A percentile compares a stretch with the other conserved stretches of the same genome.
Evolutionary conservation across 257 asterid species (phyloP).

Genomic region (Eucommia ulmoides): DNA sequence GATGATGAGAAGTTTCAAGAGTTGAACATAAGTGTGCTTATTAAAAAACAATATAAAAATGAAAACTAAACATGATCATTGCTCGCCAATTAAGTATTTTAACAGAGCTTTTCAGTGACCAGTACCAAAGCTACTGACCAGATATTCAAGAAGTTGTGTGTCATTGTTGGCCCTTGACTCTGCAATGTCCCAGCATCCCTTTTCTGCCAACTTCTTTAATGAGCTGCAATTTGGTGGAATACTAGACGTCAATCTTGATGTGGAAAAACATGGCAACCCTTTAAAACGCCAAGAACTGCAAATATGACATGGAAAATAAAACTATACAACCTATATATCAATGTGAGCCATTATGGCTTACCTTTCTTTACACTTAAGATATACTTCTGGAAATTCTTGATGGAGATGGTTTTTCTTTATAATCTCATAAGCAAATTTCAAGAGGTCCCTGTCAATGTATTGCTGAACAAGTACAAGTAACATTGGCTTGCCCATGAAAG

Average conservation of each 20-base stretch:
- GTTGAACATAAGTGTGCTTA: too few relatives aligned
- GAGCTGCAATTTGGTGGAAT: slow-evolving; percentile 38
- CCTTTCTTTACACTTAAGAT: slow-evolving; percentile 85
- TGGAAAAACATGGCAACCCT: neutral
- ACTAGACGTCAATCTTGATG: slow-evolving; percentile 3
- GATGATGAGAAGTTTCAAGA: too few relatives aligned
- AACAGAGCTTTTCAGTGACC: too few relatives aligned
- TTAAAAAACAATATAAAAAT: too few relatives aligned
- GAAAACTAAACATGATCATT: too few relatives aligned
- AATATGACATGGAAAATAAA: slow-evolving; percentile 7
- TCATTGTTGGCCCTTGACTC: slow-evolving; percentile 68
- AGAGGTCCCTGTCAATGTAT: slow-evolving; percentile 39
- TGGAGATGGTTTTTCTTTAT: slow-evolving; percentile 57
- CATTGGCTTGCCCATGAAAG: slow-evolving; percentile 65
- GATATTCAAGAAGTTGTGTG: slow-evolving; percentile 59
- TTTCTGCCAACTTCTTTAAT: slow-evolving; percentile 86
- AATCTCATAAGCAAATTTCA: slow-evolving; percentile 40
- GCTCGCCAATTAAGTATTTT: too few relatives aligned
- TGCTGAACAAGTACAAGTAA: slow-evolving; percentile 53
- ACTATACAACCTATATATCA: slow-evolving; percentile 9
- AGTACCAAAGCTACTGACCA: slow-evolving; percentile 40
- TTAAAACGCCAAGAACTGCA: slow-evolving; percentile 1
- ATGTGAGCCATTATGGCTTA: slow-evolving; percentile 16
- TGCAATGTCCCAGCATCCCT: slow-evolving; percentile 92
- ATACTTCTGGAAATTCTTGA: slow-evolving; percentile 73